A percentile compares a stretch with the other conserved stretches of the same genome.
These are phyloP conservation scores for Talaromyces piceae DNA, from an alignment of 2,329 filamentous ascomycete species.

Conservation along the genomic window DNA sequence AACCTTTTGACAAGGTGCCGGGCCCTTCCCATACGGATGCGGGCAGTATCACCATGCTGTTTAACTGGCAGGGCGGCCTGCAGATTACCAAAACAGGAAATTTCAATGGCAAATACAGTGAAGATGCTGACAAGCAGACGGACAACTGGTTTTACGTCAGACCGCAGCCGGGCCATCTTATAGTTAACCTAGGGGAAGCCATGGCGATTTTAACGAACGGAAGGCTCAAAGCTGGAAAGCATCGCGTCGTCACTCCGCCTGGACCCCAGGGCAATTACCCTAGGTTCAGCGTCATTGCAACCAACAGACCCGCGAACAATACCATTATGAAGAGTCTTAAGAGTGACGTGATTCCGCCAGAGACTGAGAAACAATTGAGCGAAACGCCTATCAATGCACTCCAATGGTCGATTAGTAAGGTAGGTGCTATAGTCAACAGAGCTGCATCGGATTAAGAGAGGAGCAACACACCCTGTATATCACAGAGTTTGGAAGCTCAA, in stretches of 20 bases:
- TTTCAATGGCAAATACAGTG: neutral
- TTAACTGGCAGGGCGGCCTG: neutral
- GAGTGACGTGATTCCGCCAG: neutral
- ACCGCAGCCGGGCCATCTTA: neutral
- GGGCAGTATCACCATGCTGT: neutral
- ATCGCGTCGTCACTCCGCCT: neutral
- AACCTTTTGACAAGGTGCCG: neutral
- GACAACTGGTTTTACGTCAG: neutral
- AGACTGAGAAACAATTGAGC: neutral
- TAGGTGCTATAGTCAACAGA: neutral
- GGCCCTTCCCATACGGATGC: neutral
- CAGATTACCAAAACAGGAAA: neutral
- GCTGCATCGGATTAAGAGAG: neutral
- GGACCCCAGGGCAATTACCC: neutral
- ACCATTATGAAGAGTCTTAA: neutral
- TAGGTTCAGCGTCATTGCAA: neutral
- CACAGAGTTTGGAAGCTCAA: neutral
- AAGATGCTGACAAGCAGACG: neutral
- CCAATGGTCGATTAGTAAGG: neutral
- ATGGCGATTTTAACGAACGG: neutral
- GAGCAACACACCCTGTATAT: neutral
- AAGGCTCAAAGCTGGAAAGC: neutral
- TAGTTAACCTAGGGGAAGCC: neutral
- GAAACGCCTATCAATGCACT: neutral
- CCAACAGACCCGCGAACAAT: neutral